These are phyloP conservation scores for Exophiala aquamarina DNA, from an alignment of 2,329 filamentous ascomycete genomes.

Conservation along the genomic window DNA sequence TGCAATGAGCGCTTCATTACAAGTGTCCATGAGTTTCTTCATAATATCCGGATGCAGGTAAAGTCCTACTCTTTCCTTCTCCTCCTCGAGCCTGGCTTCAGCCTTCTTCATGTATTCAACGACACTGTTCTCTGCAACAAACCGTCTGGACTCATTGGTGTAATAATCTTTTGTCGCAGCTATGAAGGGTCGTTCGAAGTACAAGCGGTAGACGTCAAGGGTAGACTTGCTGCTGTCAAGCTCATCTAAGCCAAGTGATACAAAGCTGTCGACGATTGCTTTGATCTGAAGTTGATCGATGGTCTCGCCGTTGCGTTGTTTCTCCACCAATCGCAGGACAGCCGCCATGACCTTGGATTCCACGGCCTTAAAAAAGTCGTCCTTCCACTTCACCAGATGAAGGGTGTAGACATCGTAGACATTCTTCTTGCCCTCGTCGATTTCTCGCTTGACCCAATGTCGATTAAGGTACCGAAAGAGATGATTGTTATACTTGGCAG, in stretches of 20 bases:
- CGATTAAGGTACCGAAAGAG: constrained; percentile 94
- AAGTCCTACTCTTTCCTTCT: constrained; percentile 88
- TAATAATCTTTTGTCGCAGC: constrained; percentile 83
- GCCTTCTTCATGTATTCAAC: constrained; percentile 99
- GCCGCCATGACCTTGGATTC: constrained; percentile 90
- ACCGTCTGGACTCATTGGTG: constrained; percentile 85
- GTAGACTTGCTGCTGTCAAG: constrained; percentile 90
- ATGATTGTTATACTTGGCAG: constrained; percentile 96
- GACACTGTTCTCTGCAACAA: constrained; percentile 93
- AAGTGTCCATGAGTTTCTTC: constrained; percentile 77
- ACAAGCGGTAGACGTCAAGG: constrained; percentile 86
- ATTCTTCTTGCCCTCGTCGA: constrained; percentile 97
- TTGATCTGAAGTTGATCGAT: constrained; percentile 98
- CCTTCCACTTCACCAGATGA: constrained; percentile 92
- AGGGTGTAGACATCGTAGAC: constrained; percentile 98
- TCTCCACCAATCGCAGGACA: constrained; percentile 92
- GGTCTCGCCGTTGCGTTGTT: constrained; percentile 94
- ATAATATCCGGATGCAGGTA: constrained; percentile 92
- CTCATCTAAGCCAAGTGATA: constrained; percentile 91
- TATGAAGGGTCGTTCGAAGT: constrained; percentile 92
- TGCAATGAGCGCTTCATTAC: constrained; percentile 84
- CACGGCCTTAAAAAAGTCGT: constrained; percentile 82
- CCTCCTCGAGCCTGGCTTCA: constrained; percentile 81
- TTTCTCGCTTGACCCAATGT: constrained; percentile 98
- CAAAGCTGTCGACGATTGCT: constrained; percentile 92